Percentiles rank a stretch among this genome's conserved stretches.
These are phyloP conservation scores for Ceratobasidium sp. DNA, from an alignment of 1,284 basidiomycete species.

Conservation along the genomic window DNA sequence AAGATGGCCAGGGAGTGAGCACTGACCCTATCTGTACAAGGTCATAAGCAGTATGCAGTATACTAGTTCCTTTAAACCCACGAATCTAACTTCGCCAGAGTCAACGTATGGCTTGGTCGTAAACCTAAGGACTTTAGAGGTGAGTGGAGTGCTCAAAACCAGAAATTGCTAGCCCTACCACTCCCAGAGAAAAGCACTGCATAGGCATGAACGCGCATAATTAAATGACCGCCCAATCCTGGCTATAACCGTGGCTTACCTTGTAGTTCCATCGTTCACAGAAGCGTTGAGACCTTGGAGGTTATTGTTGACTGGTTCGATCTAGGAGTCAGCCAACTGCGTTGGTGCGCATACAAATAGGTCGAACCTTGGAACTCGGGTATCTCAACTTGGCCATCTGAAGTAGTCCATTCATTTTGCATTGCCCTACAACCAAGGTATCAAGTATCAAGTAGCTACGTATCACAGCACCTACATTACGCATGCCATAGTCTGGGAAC, in stretches of 20 bases:
- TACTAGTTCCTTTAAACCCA: constrained; percentile 63
- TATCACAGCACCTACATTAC: constrained; percentile 80
- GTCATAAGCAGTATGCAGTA: constrained; percentile 48
- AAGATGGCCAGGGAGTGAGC: constrained; percentile 96
- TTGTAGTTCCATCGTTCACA: constrained; percentile 85
- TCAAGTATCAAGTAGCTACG: not conserved
- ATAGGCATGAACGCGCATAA: not conserved
- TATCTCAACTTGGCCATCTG: constrained; percentile 49
- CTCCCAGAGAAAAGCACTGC: constrained; percentile 91
- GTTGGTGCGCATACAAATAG: not conserved
- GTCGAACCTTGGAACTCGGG: constrained; percentile 75
- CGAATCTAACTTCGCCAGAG: constrained; percentile 83
- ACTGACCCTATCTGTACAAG: constrained; percentile 78
- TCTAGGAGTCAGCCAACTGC: not conserved
- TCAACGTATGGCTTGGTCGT: constrained; percentile 95
- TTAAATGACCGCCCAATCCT: not conserved
- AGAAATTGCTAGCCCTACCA: constrained; percentile 59
- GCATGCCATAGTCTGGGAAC: constrained; percentile 93
- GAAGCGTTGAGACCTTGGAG: constrained; percentile 89
- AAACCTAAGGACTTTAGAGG: constrained; percentile 60
- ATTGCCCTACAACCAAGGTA: constrained; percentile 31
- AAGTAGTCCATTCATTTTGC: constrained; percentile 74
- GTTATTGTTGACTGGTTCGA: constrained; percentile 80
- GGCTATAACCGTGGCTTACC: constrained; percentile 4
- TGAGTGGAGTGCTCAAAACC: not conserved